Percentiles rank a stretch among this genome's conserved stretches.
Conservation (phyloP, 768 basidiomycete species). For the Hygrocybe coccinea region DNA sequence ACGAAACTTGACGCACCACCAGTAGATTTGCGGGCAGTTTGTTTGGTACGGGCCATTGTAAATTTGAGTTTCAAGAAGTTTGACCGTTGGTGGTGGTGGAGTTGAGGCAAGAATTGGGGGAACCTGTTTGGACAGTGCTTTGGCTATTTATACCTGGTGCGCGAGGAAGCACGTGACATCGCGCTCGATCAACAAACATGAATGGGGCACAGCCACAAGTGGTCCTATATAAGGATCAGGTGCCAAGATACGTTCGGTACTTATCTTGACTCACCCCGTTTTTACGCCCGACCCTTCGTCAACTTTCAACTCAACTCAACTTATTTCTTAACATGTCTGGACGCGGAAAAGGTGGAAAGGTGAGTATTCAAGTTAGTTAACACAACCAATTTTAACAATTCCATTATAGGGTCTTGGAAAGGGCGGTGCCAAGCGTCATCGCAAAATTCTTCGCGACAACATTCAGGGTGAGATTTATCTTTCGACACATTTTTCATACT, state of each 20-base stretch:
- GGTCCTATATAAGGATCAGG: slow-evolving; percentile 15
- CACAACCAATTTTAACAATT: background rate
- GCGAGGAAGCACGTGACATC: slow-evolving; percentile 17
- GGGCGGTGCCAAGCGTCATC: slow-evolving; percentile 79
- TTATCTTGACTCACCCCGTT: slow-evolving; percentile 18
- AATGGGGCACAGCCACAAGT: slow-evolving; percentile 26
- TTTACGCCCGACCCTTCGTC: slow-evolving; percentile 2
- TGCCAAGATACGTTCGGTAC: background rate
- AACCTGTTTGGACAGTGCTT: background rate
- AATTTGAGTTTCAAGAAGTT: background rate
- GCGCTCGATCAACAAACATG: slow-evolving; percentile 16
- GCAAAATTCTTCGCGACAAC: slow-evolving; percentile 77
- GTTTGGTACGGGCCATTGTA: slow-evolving; percentile 53
- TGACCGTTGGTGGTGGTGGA: slow-evolving; percentile 11
- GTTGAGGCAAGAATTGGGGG: slow-evolving; percentile 7
- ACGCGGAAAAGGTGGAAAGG: slow-evolving; percentile 74
- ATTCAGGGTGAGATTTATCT: slow-evolving; percentile 46
- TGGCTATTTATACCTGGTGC: slow-evolving; percentile 24
- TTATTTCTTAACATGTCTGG: slow-evolving; percentile 55
- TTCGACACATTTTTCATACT: background rate
- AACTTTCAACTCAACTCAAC: slow-evolving; percentile 1
- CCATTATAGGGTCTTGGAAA: slow-evolving; percentile 65
- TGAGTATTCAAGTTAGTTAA: slow-evolving; percentile 10
- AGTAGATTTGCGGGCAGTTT: slow-evolving; percentile 57
- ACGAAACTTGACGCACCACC: slow-evolving; percentile 46